Conservation (phyloP, 805 yeast species). For the Candida ascalaphidarum region DNA sequence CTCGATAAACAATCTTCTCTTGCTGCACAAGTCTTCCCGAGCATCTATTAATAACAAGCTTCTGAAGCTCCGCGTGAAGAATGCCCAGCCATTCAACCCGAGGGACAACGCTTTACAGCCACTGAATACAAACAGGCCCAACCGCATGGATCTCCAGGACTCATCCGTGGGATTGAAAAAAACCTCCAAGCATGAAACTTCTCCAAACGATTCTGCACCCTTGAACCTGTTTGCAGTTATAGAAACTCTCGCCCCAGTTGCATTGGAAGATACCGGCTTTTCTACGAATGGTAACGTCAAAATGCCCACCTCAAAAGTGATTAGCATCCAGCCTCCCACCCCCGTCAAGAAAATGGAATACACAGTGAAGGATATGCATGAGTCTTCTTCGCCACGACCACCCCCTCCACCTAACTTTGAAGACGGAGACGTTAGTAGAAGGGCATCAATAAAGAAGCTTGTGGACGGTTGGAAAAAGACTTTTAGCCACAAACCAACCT, state of each 20-base stretch:
- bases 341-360: constrained; percentile 57
- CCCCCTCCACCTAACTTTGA: constrained; percentile 3
- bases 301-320: constrained; percentile 41
- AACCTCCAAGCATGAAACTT: constrained; percentile 1
- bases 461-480: constrained; percentile 36
- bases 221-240: not conserved
- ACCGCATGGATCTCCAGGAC: constrained; percentile 30
- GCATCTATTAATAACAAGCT: constrained; percentile 21
- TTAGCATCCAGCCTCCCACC: constrained; percentile 51
- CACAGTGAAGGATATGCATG: constrained; percentile 9
- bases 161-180: constrained; percentile 31
- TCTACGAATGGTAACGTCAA: constrained; percentile 40
- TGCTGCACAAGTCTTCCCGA: constrained; percentile 31
- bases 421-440: constrained; percentile 15
- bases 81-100: constrained; percentile 1
- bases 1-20: constrained; percentile 27
- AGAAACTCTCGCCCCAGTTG: too few relatives aligned
- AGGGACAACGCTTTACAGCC: not conserved
- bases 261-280: constrained; percentile 36
- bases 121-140: constrained; percentile 16
- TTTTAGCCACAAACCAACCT: constrained; percentile 8
- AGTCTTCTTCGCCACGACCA: constrained; percentile 5
- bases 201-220: not conserved
- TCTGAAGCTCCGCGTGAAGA: not conserved
- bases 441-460: constrained; percentile 26